phyloP scores from a whole-genome alignment of 768 basidiomycete species.

The Gymnopilus junonius region DNA sequence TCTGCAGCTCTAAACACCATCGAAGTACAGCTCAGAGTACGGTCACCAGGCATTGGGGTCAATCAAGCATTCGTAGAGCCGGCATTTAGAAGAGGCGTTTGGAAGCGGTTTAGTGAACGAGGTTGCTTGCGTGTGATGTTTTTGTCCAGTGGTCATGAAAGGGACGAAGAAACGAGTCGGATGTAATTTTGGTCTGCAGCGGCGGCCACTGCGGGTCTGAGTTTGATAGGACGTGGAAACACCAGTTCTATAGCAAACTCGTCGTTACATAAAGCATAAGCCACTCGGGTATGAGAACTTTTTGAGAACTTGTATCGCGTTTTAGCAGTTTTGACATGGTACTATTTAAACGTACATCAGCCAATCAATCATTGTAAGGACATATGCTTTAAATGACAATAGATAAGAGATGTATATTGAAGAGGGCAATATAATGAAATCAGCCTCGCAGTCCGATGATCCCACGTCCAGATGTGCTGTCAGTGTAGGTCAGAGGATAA shows the following conservation, averaged over 20 bases:
- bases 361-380: too few relatives aligned
- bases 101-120: constrained; percentile 15
- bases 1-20: background rate
- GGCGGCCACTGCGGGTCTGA: background rate
- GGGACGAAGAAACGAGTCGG: constrained; percentile 10
- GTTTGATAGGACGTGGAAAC: background rate
- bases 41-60: constrained; percentile 1
- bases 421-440: too few relatives aligned
- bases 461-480: too few relatives aligned
- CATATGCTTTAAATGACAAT: too few relatives aligned
- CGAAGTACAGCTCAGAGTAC: constrained; percentile 14
- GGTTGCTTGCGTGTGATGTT: constrained; percentile 12
- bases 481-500: too few relatives aligned
- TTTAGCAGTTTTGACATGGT: background rate
- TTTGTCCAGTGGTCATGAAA: constrained; percentile 1
- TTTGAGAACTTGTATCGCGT: background rate
- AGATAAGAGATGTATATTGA: too few relatives aligned
- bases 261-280: background rate
- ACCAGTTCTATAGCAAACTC: background rate
- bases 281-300: background rate
- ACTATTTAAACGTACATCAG: background rate
- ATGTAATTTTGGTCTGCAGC: background rate
- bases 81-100: constrained; percentile 9
- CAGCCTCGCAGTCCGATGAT: too few relatives aligned
- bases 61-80: constrained; percentile 4